Conservation (phyloP, 768 basidiomycete genomes). For the Amanita molliuscula region DNA sequence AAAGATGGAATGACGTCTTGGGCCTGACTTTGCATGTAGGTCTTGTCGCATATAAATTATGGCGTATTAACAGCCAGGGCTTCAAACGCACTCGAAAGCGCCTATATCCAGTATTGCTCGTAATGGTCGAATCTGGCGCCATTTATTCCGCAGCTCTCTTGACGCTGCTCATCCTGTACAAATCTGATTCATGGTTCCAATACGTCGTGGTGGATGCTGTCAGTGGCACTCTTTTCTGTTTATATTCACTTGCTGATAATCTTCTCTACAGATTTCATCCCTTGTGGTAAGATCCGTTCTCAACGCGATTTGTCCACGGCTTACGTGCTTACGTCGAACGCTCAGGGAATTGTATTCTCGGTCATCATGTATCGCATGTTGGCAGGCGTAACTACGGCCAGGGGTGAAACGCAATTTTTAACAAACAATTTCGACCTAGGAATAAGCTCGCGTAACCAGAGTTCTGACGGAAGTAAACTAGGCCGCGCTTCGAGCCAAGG, state of each 20-base stretch:
- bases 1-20: not conserved
- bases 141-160: conserved; percentile 22
- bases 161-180: conserved; percentile 19
- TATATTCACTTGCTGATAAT: not conserved
- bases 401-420: conserved; percentile 3
- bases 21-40: conserved; percentile 2
- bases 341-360: conserved; percentile 4
- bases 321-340: not conserved
- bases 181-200: conserved; percentile 20
- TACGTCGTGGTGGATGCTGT: conserved; percentile 23
- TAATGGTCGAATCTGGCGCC: conserved; percentile 24
- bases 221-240: conserved; percentile 6
- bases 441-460: not conserved
- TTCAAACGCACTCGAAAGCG: conserved; percentile 7
- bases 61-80: conserved; percentile 15
- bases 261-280: not conserved
- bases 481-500: not conserved
- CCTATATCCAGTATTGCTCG: conserved; percentile 17
- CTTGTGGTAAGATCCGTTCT: conserved; percentile 7
- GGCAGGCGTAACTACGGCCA: not conserved
- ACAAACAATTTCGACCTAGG: not conserved
- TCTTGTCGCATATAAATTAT: conserved; percentile 20
- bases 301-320: not conserved
- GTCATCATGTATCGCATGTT: conserved; percentile 1
- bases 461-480: not conserved